Conservation (phyloP, 1,284 basidiomycete species). For the Melampsora larici-populina region DNA sequence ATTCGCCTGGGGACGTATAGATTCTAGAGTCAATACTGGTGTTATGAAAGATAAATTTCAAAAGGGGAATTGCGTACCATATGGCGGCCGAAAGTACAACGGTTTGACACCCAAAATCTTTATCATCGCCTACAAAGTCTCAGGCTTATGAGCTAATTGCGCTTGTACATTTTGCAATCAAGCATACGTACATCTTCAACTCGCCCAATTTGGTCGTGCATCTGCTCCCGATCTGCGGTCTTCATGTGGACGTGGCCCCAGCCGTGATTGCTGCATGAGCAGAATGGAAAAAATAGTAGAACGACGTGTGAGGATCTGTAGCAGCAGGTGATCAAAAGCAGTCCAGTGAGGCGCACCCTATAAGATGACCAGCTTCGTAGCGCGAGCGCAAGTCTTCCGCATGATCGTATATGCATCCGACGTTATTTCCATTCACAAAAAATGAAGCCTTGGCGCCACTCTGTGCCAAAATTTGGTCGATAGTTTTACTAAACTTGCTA, state of each 20-base stretch:
- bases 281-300: background rate
- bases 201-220: slow-evolving; percentile 18
- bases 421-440: slow-evolving; percentile 50
- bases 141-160: background rate
- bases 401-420: slow-evolving; percentile 49
- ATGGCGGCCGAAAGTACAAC: slow-evolving; percentile 23
- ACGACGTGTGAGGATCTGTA: background rate
- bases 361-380: slow-evolving; percentile 50
- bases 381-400: slow-evolving; percentile 46
- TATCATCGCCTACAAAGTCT: slow-evolving; percentile 25
- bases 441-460: slow-evolving; percentile 6
- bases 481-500: background rate
- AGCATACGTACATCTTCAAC: slow-evolving; percentile 17
- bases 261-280: slow-evolving; percentile 8
- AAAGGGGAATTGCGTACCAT: background rate
- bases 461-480: slow-evolving; percentile 11
- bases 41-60: background rate
- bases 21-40: background rate
- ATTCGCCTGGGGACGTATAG: slow-evolving; percentile 13
- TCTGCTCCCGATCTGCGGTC: background rate
- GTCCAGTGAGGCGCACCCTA: slow-evolving; percentile 44
- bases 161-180: background rate
- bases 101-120: slow-evolving; percentile 38
- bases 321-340: background rate
- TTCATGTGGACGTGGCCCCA: slow-evolving; percentile 31